Base-by-base conservation (phyloP, 257 asterid species). In the Penstemon eatonii region DNA sequence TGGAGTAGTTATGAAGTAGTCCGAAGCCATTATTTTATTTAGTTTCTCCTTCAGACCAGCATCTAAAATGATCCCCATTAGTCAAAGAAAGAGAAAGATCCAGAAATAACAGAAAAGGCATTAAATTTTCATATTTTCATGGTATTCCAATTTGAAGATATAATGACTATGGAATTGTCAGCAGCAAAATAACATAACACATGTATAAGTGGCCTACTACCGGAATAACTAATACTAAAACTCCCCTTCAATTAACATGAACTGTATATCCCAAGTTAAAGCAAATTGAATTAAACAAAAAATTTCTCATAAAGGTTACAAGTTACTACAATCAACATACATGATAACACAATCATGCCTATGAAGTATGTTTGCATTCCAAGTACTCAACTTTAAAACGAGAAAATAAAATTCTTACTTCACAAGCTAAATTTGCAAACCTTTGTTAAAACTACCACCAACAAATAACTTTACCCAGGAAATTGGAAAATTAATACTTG, bases 1-100 rank as follows among this genome's bases (percentile, higher is more conserved):
- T n/a, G 91, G 89, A 5, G 79, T 73, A 4, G 78, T 68, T 4
- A 86, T 84, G 68, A 79, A 82, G 77, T 82, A 87, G 40, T 85
- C 89, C 0, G 91, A 83, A 50, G 84, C 80, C 89, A 87, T 82
- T 7, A 87, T 84, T 76, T 78, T 87, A 55, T 84, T 70, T 15
- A 87, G 71, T 79, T 86, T 87, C 68, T 73, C 78, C 76, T 87
- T 78, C 82, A 87, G 64, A 25, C 80, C 78, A 33, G 87, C 80
- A 81, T 87, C 95, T 90, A 71, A 45, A 66, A 54, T 10, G 41
- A 37, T 3, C 46, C 65, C 42, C 68, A 62, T 8, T 37, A 72
- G 47, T 65, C 66, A 12, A 67, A 61, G 7, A 50, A 72, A 44
- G 15, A 55, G 2, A 25, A 25, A 25, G 33, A 25, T 25, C 63